Base-by-base conservation (phyloP, 1,284 basidiomycete species). In the Cryptococcus sp. region DNA sequence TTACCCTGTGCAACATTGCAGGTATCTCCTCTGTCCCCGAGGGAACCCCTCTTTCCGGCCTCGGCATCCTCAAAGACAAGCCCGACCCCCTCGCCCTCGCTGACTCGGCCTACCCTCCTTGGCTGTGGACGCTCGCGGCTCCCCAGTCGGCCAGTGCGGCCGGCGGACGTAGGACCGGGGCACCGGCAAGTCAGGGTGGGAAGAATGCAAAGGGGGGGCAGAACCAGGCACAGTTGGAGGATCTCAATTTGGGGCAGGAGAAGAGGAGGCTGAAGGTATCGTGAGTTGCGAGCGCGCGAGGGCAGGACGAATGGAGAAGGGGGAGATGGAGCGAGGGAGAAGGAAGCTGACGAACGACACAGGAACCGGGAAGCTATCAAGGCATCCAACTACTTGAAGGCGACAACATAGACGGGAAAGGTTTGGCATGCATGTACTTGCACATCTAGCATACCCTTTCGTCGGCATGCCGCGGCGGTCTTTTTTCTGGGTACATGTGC, bases 91-190 rank as follows among this genome's bases (percentile, higher is more conserved):
- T 92, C 12, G 90, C 93, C 1, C 77, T 83, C 12, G 80, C 87
- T 2, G 93, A 97, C 76, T 85, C 88, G 39, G 84, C 87, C 67
- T 96, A 97, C 75, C 93, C 93, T 1, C 72, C 83, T 4, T 96
- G 93, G 93, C 76, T 97, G 45, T 97, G 92, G 91, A 85, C 82
- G 21, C 72, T 93, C 28, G 44, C 77, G n/a, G n/a, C n/a, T n/a
- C n/a, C n/a, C n/a, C n/a, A n/a, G n/a, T n/a, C n/a, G n/a, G n/a
- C n/a, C n/a, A n/a, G n/a, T n/a, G n/a, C n/a, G n/a, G n/a, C n/a
- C n/a, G n/a, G n/a, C n/a, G n/a, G n/a, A n/a, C n/a, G n/a, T 91
- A 38, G 72, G 71, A 9, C 4, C 28, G 28, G 35, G 61, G 65
- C 48, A 60, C 62, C 15, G 61, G 47, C n/a, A 57, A 51, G 21